Base-by-base conservation (phyloP, 2,329 filamentous ascomycete genomes). In the Zarea fungicola region DNA sequence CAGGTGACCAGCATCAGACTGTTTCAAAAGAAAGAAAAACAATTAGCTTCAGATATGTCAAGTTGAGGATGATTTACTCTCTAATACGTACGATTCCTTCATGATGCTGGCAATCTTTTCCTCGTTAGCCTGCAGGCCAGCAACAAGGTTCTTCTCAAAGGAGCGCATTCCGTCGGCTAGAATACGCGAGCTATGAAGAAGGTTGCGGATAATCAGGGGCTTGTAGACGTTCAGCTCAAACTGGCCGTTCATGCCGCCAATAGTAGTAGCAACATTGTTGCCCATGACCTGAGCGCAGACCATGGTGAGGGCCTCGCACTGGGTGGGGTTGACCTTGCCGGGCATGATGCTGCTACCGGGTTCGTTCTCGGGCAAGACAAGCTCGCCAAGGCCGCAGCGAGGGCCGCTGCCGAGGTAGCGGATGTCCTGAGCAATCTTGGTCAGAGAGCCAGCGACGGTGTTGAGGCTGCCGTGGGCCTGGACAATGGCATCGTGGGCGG, bases 171-270 rank as follows among this genome's bases (percentile, higher is more conserved):
- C 89, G 64, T 99, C 93, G 29, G 89, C 78, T 49, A 99, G 75
- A 53, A 99, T 83, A 56, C 92, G 83, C 50, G 85, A 78, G 74
- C 89, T 96, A 80, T 97, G 93, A 32, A 99, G 80, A 57, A 97
- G 76, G 75, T 97, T 97, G 70, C 87, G 81, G 71, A 97, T 97
- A 67, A 99, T 80, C 51, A 97, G 81, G 36, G 93, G 93, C 80
- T 97, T 97, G 83, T 96, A 99, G 49, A 97, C 93, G 72, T 97
- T 99, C 59, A 99, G 81, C 73, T 97, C 93, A 61, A 99, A 99
- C 75, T 97, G 95, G 57, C 93, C 93, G 74, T 93, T 95, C 76
- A 95, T 95, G 64, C 92, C 93, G 55, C 90, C 89, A 61, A 97
- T 89, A 25, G 92, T 96, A 53, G 89, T 84, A 31, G 93, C 89